Conservation (phyloP, 352 stramenopile genomes). For the Elongisporangium anandrum region DNA sequence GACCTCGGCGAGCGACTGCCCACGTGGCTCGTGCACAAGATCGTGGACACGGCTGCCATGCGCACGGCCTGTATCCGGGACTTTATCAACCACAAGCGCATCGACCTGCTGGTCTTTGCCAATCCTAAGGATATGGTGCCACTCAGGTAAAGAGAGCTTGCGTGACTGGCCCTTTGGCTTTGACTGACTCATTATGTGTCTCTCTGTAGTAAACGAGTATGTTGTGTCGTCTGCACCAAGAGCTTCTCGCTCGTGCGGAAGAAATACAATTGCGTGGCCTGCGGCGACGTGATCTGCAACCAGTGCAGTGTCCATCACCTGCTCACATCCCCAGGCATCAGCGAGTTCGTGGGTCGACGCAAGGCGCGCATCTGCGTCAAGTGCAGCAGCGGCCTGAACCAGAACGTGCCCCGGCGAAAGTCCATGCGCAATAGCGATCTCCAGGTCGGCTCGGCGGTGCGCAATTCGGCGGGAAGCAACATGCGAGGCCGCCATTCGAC, state of each 20-base stretch:
- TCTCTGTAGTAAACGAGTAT: conserved; percentile 43
- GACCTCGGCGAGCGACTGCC: conserved; percentile 69
- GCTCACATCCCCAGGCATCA: conserved; percentile 26
- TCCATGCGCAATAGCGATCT: conserved; percentile 28
- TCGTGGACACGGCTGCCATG: conserved; percentile 71
- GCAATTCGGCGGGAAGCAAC: background rate
- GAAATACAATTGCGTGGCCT: conserved; percentile 82
- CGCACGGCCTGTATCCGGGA: conserved; percentile 73
- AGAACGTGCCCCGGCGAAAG: conserved; percentile 47
- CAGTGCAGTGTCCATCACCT: conserved; percentile 76
- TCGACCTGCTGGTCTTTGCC: conserved; percentile 68
- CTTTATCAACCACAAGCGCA: conserved; percentile 67
- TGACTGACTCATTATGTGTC: background rate
- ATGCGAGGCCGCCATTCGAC: background rate
- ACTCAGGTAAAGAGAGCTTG: too few relatives aligned
- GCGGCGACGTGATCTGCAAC: conserved; percentile 78
- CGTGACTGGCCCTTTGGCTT: too few relatives aligned
- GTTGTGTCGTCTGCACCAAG: conserved; percentile 74
- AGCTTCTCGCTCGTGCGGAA: conserved; percentile 83
- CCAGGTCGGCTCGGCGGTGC: background rate
- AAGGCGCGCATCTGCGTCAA: conserved; percentile 77
- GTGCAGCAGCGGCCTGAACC: conserved; percentile 59
- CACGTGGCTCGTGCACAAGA: conserved; percentile 80
- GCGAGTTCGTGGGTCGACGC: conserved; percentile 44
- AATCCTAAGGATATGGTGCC: conserved; percentile 67